Evolutionary conservation across 106 monocot species (phyloP).

Genomic region (Acanthochlamys bracteata): DNA sequence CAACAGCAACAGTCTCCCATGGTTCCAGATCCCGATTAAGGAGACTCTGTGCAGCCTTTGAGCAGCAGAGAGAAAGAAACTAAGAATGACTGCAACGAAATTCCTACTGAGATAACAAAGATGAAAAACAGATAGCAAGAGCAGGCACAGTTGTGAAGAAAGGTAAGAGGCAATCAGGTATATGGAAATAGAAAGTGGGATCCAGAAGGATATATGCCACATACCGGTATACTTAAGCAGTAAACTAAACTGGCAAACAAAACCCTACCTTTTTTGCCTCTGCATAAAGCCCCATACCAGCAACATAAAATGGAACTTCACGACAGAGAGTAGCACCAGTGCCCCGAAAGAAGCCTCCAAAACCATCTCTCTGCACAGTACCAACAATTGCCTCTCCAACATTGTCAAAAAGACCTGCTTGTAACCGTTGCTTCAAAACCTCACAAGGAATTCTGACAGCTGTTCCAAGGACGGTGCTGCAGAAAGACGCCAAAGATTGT

Average conservation of each 20-base stretch:
- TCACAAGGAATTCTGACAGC: slow-evolving; percentile 71
- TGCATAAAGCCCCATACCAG: slow-evolving; percentile 91
- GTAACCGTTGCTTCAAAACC: slow-evolving; percentile 67
- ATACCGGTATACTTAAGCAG: background rate
- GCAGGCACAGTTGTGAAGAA: no score
- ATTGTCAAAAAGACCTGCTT: slow-evolving; percentile 82
- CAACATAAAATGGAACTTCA: slow-evolving; percentile 98
- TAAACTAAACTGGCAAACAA: background rate
- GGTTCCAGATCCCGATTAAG: slow-evolving; percentile 77
- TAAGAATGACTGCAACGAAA: background rate
- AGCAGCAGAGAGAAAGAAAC: background rate
- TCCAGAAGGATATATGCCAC: no score
- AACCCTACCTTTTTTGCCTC: slow-evolving; percentile 87
- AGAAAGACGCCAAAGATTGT: slow-evolving; percentile 72
- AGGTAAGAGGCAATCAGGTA: no score
- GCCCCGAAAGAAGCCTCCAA: slow-evolving; percentile 91
- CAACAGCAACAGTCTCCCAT: slow-evolving; percentile 79
- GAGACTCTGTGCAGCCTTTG: slow-evolving; percentile 63
- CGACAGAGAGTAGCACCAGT: slow-evolving; percentile 95
- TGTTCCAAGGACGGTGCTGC: slow-evolving; percentile 78
- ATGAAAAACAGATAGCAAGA: no score
- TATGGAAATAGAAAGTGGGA: no score
- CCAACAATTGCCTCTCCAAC: slow-evolving; percentile 93
- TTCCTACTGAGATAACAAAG: no score
- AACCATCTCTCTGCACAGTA: slow-evolving; percentile 67